These are phyloP conservation scores for Eucommia ulmoides DNA, from an alignment of 257 asterid species.

Conservation along the genomic window DNA sequence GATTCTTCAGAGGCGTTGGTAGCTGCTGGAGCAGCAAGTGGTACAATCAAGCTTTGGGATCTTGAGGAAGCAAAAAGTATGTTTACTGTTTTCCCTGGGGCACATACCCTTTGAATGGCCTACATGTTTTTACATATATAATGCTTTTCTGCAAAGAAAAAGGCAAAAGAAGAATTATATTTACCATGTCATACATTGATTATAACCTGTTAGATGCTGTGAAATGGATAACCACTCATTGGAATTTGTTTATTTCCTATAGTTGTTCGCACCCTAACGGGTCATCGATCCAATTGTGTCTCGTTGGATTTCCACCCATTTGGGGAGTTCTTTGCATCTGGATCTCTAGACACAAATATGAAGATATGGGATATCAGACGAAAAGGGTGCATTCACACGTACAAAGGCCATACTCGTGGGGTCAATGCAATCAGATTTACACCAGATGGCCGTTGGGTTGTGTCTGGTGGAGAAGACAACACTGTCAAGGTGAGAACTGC, in stretches of 20 bases:
- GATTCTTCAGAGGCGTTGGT: conserved; percentile 92
- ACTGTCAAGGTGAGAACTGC: conserved; percentile 66
- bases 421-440: conserved; percentile 88
- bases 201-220: conserved; percentile 5
- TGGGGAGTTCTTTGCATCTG: conserved; percentile 99
- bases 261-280: conserved; percentile 95
- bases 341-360: conserved; percentile 90
- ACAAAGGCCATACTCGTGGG: conserved; percentile 97
- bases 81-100: too few relatives aligned
- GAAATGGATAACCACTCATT: not conserved
- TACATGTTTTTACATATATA: too few relatives aligned
- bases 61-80: conserved; percentile 97
- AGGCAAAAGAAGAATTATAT: too few relatives aligned
- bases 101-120: too few relatives aligned
- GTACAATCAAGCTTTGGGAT: conserved; percentile 98
- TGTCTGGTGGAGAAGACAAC: conserved; percentile 98
- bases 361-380: conserved; percentile 98
- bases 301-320: conserved; percentile 97
- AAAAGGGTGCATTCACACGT: conserved; percentile 95
- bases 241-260: not conserved
- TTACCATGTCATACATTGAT: not conserved
- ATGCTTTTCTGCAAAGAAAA: too few relatives aligned
- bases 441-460: conserved; percentile 99
- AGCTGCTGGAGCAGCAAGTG: conserved; percentile 99
- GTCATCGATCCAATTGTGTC: conserved; percentile 97